Base-by-base conservation (phyloP, 2,329 filamentous ascomycete species). In the Chalara sp. region DNA sequence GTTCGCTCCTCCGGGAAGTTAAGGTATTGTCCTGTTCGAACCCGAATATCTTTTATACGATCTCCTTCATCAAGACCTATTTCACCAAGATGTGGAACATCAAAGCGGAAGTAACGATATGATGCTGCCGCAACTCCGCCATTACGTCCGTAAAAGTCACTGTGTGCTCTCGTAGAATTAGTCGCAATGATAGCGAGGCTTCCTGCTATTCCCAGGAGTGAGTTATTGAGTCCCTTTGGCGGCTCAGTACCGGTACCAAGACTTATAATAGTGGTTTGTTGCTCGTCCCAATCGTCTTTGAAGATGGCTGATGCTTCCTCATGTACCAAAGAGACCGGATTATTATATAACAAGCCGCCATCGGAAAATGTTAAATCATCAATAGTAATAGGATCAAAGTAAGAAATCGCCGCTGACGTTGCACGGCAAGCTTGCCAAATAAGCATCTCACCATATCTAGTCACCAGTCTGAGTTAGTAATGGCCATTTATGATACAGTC, bases 381-480 rank as follows among this genome's bases (percentile, higher is more conserved):
- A 32, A 51, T 42, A 21, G n/a, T 32, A 13, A 51, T 29, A 30
- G 44, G 44, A 5, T 46, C 35, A 45, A 47, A 51, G 33, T 47
- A 51, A 10, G 44, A 44, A 1, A 45, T 41, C 11, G 49, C 49
- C 6, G 49, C 49, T 10, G 49, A 47, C 30, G 49, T 48, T n/a
- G 44, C 49, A 7, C 45, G 44, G 28, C 44, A 46, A 11, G 49
- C 49, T 31, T 51, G 33, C 49, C 49, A 47, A n/a, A 51, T 47
- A n/a, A n/a, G 47, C 32, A 39, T 35, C 8, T 11, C 40, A 11
- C 40, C 13, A 29, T 29, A 21, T 39, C 32, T 47, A 31, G 35
- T 13, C 21, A 13, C 33, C 7, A 7, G 33, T 37, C 33, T 37
- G 33, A 37, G 33, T 37, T 37, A n/a, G 33, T 37, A n/a, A 37